Evolutionary conservation across 306 rosid genomes (phyloP).

Genomic region (Cercis canadensis): DNA sequence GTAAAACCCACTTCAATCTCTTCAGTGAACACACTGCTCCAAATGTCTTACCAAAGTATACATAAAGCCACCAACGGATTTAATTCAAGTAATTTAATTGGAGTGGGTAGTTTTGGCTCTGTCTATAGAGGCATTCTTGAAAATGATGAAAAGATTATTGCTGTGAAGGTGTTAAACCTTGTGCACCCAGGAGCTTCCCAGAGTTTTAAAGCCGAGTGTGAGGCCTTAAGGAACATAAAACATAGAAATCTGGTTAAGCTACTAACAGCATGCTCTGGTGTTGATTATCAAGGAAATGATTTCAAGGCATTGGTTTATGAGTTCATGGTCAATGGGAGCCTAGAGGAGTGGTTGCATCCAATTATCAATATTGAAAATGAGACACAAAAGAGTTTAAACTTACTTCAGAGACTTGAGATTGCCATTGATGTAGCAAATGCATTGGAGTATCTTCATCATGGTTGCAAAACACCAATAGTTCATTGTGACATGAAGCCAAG

Average conservation of each 20-base stretch:
- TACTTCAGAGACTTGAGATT: no score
- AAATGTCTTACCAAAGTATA: conserved; percentile 40
- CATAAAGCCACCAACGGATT: conserved; percentile 39
- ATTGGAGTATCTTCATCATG: conserved; percentile 24
- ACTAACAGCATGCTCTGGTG: conserved; percentile 25
- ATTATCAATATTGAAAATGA: no score
- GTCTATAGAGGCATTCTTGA: background rate
- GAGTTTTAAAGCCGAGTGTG: conserved; percentile 28
- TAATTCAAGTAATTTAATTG: conserved; percentile 25
- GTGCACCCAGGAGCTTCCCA: no score
- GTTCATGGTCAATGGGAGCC: no score
- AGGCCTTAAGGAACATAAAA: conserved; percentile 16
- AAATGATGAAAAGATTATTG: no score
- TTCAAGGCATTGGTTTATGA: background rate
- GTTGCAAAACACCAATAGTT: background rate
- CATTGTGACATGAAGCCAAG: conserved; percentile 29
- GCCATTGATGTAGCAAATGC: conserved; percentile 31
- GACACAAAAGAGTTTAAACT: no score
- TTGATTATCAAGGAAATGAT: conserved; percentile 1
- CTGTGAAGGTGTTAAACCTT: no score
- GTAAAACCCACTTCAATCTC: background rate
- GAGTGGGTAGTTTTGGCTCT: no score
- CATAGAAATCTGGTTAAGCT: conserved; percentile 35
- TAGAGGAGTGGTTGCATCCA: no score
- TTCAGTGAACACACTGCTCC: background rate